A percentile compares a stretch with the other conserved stretches of the same genome.
Evolutionary conservation across 108 stramenopile genomes (phyloP).

Genomic region (Cyclotella atomus): DNA sequence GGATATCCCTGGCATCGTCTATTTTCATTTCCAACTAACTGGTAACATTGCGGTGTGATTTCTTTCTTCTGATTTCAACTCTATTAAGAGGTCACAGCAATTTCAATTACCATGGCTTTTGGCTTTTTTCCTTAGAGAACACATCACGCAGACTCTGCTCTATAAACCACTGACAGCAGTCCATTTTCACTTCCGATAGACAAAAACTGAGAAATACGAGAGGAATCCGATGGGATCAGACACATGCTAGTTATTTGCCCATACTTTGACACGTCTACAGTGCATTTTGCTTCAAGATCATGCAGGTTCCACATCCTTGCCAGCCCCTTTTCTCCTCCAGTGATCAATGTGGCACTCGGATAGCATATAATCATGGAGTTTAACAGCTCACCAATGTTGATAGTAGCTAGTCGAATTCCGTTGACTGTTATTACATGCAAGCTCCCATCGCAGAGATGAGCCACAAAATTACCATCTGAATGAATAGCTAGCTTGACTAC

Average conservation of each 20-base stretch:
- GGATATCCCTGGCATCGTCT: no score
- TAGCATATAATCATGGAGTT: constrained; percentile 73
- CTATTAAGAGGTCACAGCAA: no score
- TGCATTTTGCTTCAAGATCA: constrained; percentile 60
- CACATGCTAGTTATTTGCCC: constrained; percentile 73
- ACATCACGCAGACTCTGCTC: no score
- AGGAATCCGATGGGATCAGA: constrained; percentile 60
- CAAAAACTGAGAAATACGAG: constrained; percentile 63
- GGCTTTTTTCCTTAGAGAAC: no score
- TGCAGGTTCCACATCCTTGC: constrained; percentile 63
- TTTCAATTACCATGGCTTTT: no score
- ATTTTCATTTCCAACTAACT: no score
- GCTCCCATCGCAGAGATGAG: constrained; percentile 63
- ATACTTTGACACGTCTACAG: constrained; percentile 71
- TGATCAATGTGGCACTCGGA: constrained; percentile 73
- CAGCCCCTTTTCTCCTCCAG: constrained; percentile 73
- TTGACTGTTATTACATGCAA: constrained; percentile 74
- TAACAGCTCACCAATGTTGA: constrained; percentile 64
- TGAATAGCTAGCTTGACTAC: constrained; percentile 66
- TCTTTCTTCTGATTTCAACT: no score
- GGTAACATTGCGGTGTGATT: no score
- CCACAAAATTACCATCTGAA: constrained; percentile 62
- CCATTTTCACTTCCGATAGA: constrained; percentile 85
- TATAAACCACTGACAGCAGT: constrained; percentile 67
- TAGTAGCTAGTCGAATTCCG: constrained; percentile 53